These are phyloP conservation scores for Scopulariopsis brevicaulis DNA, from an alignment of 2,329 filamentous ascomycete species.

Conservation along the genomic window DNA sequence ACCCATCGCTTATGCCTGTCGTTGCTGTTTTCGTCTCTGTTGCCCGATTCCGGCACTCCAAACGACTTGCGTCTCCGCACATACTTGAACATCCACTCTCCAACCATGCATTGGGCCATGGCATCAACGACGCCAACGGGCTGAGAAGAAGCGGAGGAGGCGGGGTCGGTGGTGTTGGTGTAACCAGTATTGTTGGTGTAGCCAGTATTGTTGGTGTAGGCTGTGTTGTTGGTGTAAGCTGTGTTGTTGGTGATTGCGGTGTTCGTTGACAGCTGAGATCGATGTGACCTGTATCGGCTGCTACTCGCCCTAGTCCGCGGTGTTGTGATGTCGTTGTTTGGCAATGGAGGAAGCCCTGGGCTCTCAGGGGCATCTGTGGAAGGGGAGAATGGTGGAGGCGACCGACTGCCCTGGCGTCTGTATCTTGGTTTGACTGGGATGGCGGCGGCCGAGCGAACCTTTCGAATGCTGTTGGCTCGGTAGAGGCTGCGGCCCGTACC, in stretches of 20 bases:
- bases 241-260: slow-evolving; percentile 27
- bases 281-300: slow-evolving; percentile 32
- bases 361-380: slow-evolving; percentile 57
- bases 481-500: slow-evolving; percentile 34
- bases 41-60: slow-evolving; percentile 57
- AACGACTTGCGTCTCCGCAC: slow-evolving; percentile 84
- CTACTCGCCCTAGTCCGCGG: slow-evolving; percentile 33
- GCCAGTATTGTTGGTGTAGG: slow-evolving; percentile 25
- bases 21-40: slow-evolving; percentile 59
- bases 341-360: slow-evolving; percentile 60
- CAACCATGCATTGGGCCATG: slow-evolving; percentile 96
- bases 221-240: slow-evolving; percentile 20
- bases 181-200: slow-evolving; percentile 10
- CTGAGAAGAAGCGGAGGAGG: slow-evolving; percentile 29
- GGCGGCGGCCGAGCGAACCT: slow-evolving; percentile 72
- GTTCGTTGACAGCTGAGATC: slow-evolving; percentile 48
- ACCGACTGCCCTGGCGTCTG: slow-evolving; percentile 42
- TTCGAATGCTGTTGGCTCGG: slow-evolving; percentile 57
- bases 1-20: slow-evolving; percentile 95
- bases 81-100: slow-evolving; percentile 94
- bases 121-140: slow-evolving; percentile 82
- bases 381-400: slow-evolving; percentile 54
- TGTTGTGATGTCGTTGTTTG: slow-evolving; percentile 59
- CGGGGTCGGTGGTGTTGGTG: slow-evolving; percentile 27
- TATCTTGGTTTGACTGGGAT: slow-evolving; percentile 35